phyloP scores from a whole-genome alignment of 495 filamentous ascomycete genomes.

The Cercophora sp. region DNA sequence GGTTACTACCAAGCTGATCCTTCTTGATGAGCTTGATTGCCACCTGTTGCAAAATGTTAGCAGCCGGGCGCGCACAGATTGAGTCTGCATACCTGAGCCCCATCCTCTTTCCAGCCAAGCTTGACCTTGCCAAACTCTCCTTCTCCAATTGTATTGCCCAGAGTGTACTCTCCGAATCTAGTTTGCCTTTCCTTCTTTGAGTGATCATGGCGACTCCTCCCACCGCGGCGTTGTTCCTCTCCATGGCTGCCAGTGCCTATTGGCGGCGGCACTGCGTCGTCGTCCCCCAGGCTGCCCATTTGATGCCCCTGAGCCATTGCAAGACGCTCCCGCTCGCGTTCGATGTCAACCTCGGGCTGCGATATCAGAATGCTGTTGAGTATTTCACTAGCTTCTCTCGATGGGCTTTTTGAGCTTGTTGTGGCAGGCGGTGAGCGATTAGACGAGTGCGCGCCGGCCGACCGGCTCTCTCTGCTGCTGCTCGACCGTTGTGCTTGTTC shows the following conservation, averaged over 20 bases:
- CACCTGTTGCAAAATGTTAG: constrained; percentile 53
- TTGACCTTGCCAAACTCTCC: constrained; percentile 99
- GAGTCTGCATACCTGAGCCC: constrained; percentile 58
- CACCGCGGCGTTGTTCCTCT: constrained; percentile 57
- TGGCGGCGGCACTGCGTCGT: constrained; percentile 52
- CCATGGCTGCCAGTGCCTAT: constrained; percentile 53
- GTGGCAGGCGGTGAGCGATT: constrained; percentile 34
- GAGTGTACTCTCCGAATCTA: constrained; percentile 88
- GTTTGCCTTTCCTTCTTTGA: constrained; percentile 66
- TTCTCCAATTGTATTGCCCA: constrained; percentile 96
- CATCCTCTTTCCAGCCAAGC: constrained; percentile 98
- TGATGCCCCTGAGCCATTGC: constrained; percentile 56
- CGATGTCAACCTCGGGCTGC: constrained; percentile 74
- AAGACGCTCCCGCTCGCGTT: constrained; percentile 69
- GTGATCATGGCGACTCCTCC: constrained; percentile 77
- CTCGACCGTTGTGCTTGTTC: constrained; percentile 43
- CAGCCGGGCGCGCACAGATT: not conserved
- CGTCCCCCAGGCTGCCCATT: constrained; percentile 35
- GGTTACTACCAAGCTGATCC: constrained; percentile 81
- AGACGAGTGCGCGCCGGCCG: constrained; percentile 37
- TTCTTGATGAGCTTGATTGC: constrained; percentile 97
- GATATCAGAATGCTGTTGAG: constrained; percentile 75
- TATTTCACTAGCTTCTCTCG: constrained; percentile 64
- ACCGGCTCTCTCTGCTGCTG: constrained; percentile 46
- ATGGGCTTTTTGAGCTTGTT: constrained; percentile 43